These are phyloP conservation scores for Cyberlindnera mississippiensis DNA, from an alignment of 805 yeast species.

Conservation along the genomic window DNA sequence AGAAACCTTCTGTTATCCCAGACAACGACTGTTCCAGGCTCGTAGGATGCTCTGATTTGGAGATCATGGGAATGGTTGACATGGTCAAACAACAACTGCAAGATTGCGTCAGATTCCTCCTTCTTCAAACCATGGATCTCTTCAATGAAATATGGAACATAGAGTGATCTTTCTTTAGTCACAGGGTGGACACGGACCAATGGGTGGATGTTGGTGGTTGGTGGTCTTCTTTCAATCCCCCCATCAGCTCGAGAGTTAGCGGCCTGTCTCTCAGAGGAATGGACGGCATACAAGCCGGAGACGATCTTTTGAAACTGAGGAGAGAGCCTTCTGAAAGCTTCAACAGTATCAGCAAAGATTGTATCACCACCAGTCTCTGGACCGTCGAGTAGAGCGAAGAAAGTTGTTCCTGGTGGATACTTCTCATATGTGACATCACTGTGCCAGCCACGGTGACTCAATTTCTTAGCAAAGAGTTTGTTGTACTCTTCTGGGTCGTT, in stretches of 20 bases:
- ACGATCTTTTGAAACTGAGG: conserved; percentile 57
- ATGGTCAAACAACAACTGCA: conserved; percentile 53
- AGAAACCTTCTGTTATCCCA: conserved; percentile 77
- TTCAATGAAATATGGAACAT: conserved; percentile 59
- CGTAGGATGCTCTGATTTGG: conserved; percentile 69
- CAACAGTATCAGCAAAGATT: conserved; percentile 61
- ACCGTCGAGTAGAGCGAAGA: conserved; percentile 58
- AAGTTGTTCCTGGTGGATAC: conserved; percentile 70
- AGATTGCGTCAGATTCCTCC: conserved; percentile 62
- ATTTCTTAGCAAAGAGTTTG: conserved; percentile 26
- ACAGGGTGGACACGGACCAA: conserved; percentile 72
- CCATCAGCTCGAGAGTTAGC: conserved; percentile 49
- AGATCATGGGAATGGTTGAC: conserved; percentile 52
- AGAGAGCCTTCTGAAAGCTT: conserved; percentile 69
- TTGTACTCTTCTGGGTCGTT: conserved; percentile 33
- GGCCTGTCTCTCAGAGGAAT: conserved; percentile 71
- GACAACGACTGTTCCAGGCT: conserved; percentile 61
- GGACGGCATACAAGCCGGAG: conserved; percentile 60
- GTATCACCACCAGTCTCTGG: conserved; percentile 75
- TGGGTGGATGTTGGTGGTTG: conserved; percentile 56
- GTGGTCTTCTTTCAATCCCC: conserved; percentile 62
- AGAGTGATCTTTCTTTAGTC: conserved; percentile 55
- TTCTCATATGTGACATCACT: conserved; percentile 71
- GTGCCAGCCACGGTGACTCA: conserved; percentile 47
- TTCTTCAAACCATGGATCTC: conserved; percentile 67